Conservation (phyloP, 768 basidiomycete species). For the Daedalea quercina region DNA sequence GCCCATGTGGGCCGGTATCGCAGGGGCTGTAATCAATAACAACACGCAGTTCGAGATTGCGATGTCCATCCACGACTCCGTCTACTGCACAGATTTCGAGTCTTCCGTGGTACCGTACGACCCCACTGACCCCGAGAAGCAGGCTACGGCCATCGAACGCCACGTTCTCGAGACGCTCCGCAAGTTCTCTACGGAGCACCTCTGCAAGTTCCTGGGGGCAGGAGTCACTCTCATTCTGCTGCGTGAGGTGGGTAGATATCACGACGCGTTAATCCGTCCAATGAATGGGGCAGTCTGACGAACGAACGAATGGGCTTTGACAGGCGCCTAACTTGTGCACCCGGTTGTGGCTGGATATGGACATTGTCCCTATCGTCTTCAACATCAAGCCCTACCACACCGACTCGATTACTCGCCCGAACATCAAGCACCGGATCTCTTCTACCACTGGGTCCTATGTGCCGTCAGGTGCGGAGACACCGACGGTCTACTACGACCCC, state of each 20-base stretch:
- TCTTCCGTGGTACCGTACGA: conserved; percentile 50
- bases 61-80: conserved; percentile 77
- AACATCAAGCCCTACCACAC: conserved; percentile 82
- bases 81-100: conserved; percentile 76
- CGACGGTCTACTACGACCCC: conserved; percentile 59
- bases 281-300: neutral
- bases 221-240: conserved; percentile 70
- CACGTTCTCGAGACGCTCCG: conserved; percentile 59
- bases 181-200: conserved; percentile 67
- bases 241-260: conserved; percentile 44
- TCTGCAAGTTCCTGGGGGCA: conserved; percentile 83
- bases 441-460: conserved; percentile 76
- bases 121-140: conserved; percentile 44
- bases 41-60: conserved; percentile 63
- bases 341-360: conserved; percentile 74
- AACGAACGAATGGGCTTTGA: conserved; percentile 12
- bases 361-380: conserved; percentile 81
- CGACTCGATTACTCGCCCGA: conserved; percentile 70
- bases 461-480: conserved; percentile 71
- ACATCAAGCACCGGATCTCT: conserved; percentile 77
- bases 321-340: conserved; percentile 81
- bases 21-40: conserved; percentile 54
- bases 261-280: neutral
- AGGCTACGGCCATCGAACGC: conserved; percentile 53
- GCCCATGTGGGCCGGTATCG: conserved; percentile 88